Percentiles rank a stretch among this genome's conserved stretches.
phyloP scores from a whole-genome alignment of 2,329 filamentous ascomycete species.

The Sporothrix pseudoabietina region DNA sequence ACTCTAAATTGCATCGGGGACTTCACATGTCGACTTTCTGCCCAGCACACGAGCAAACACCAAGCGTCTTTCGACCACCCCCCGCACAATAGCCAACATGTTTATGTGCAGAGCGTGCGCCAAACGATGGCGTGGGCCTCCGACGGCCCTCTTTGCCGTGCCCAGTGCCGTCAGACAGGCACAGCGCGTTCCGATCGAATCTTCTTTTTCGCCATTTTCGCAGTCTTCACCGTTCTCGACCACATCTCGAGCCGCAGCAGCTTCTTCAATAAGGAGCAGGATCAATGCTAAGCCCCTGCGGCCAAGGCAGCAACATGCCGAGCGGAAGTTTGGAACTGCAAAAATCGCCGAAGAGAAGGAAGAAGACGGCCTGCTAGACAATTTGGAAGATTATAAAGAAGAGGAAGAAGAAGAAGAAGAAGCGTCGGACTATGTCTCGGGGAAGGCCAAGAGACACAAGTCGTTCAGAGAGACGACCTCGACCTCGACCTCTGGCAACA shows the following conservation, averaged over 20 bases:
- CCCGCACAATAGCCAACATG: conserved; percentile 39
- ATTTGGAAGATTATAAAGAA: neutral
- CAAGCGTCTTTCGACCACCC: neutral
- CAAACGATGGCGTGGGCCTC: conserved; percentile 33
- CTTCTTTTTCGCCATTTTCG: neutral
- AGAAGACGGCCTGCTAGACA: neutral
- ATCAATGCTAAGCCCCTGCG: neutral
- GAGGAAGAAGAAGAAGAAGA: neutral
- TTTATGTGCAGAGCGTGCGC: conserved; percentile 46
- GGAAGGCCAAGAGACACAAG: neutral
- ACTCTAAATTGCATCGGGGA: neutral
- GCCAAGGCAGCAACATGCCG: neutral
- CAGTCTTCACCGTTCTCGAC: neutral
- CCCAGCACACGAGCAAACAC: neutral
- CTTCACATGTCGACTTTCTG: conserved; percentile 6
- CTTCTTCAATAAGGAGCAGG: neutral
- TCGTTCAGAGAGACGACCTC: neutral
- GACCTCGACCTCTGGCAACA: neutral
- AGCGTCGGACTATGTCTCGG: neutral
- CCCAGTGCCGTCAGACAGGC: neutral
- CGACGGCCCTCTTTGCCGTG: neutral
- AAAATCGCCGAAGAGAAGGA: neutral
- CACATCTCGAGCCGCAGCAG: neutral
- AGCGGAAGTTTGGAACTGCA: neutral
- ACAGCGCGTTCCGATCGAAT: neutral